Conservation (phyloP, 345 rosid species). For the Boechera retrofracta region DNA sequence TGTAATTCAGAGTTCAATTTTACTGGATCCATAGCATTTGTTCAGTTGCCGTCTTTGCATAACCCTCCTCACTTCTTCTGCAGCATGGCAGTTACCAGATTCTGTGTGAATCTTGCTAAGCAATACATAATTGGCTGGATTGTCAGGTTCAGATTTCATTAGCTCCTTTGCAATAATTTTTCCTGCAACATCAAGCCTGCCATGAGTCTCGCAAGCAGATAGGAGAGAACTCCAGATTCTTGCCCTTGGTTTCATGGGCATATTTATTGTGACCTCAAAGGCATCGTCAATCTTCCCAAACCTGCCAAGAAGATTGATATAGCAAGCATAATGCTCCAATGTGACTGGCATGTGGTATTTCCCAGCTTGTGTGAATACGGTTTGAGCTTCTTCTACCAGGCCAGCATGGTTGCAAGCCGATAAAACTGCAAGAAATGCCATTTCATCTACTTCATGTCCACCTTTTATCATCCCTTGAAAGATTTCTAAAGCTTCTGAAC, state of each 20-base stretch:
- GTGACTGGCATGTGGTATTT: constrained; percentile 42
- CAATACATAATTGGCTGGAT: constrained; percentile 58
- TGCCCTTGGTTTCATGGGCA: constrained; percentile 59
- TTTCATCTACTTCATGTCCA: constrained; percentile 48
- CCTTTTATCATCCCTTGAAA: constrained; percentile 53
- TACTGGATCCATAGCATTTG: constrained; percentile 56
- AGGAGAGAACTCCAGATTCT: constrained; percentile 60
- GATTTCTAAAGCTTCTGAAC: constrained; percentile 55
- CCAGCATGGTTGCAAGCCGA: constrained; percentile 68
- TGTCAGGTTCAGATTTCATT: constrained; percentile 53
- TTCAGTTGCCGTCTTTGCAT: constrained; percentile 50
- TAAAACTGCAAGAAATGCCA: constrained; percentile 56
- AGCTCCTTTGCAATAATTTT: constrained; percentile 44
- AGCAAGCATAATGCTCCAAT: constrained; percentile 61
- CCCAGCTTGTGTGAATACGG: constrained; percentile 44
- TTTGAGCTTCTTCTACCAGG: constrained; percentile 54
- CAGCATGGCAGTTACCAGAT: constrained; percentile 51
- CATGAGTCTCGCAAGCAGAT: constrained; percentile 59
- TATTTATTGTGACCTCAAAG: constrained; percentile 45
- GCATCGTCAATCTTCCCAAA: constrained; percentile 60
- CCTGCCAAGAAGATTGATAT: constrained; percentile 64
- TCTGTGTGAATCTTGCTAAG: constrained; percentile 56
- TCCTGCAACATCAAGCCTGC: constrained; percentile 51
- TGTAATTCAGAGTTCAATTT: constrained; percentile 41
- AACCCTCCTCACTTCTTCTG: constrained; percentile 57